Evolutionary conservation across 2,329 filamentous ascomycete genomes (phyloP).

Genomic region (Elsinoe ampelina): DNA sequence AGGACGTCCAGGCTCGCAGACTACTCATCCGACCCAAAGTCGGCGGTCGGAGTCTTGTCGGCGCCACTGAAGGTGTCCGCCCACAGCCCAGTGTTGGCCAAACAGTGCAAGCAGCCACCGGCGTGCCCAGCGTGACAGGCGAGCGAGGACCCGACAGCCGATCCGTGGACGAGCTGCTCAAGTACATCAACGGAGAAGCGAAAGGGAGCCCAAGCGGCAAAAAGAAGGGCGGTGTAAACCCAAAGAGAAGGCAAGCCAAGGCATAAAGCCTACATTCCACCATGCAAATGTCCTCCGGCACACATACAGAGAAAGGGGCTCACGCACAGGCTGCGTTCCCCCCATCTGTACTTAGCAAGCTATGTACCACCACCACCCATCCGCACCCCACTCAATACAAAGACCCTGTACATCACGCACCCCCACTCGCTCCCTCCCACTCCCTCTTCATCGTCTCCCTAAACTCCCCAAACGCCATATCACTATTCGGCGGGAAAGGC

Average conservation of each 20-base stretch:
- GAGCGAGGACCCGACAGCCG: conserved; percentile 41
- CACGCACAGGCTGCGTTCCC: background rate
- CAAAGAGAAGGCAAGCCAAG: conserved; percentile 27
- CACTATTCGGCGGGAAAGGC: no score
- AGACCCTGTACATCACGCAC: background rate
- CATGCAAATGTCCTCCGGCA: background rate
- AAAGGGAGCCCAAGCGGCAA: conserved; percentile 31
- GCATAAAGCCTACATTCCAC: background rate
- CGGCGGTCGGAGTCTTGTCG: conserved; percentile 32
- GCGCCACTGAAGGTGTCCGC: conserved; percentile 46
- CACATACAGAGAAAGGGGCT: background rate
- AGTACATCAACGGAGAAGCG: conserved; percentile 74
- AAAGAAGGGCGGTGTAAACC: conserved; percentile 39
- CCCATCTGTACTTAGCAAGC: background rate
- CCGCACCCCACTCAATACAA: background rate
- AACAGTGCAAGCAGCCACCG: conserved; percentile 20
- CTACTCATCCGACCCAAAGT: conserved; percentile 26
- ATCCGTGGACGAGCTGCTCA: conserved; percentile 86
- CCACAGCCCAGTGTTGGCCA: conserved; percentile 57
- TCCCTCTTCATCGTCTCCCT: background rate
- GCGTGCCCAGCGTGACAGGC: conserved; percentile 8
- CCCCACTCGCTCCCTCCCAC: background rate
- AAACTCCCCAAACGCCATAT: no score
- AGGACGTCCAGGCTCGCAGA: conserved; percentile 64
- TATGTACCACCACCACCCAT: background rate